Percentiles rank a stretch among this genome's conserved stretches.
These are phyloP conservation scores for Tagetes erecta DNA, from an alignment of 129 eudicot species.

Conservation along the genomic window DNA sequence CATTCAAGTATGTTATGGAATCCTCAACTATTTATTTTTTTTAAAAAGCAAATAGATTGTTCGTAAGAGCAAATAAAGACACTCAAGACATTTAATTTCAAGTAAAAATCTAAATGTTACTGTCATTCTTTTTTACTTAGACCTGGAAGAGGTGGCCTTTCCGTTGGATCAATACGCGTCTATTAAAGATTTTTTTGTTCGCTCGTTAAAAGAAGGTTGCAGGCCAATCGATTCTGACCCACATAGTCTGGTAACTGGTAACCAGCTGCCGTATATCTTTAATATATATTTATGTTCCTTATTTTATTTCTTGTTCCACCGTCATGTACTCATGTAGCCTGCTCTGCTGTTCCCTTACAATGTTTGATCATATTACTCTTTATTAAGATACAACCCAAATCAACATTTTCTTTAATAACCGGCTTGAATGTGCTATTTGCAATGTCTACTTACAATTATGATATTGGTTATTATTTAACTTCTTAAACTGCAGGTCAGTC, in stretches of 20 bases:
- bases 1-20: conserved; percentile 75
- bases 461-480: neutral
- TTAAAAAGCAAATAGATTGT: neutral
- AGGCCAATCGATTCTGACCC: conserved; percentile 90
- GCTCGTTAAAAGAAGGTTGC: conserved; percentile 77
- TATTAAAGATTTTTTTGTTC: conserved; percentile 68
- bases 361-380: neutral
- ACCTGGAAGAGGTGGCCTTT: conserved; percentile 78
- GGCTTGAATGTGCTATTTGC: neutral
- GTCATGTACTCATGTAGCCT: neutral
- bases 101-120: neutral
- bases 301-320: conserved; percentile 6
- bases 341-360: neutral
- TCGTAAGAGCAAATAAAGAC: neutral
- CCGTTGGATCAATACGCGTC: conserved; percentile 89
- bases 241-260: conserved; percentile 97
- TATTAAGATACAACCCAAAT: neutral
- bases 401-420: neutral
- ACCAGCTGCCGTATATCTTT: conserved; percentile 46
- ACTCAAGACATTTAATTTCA: neutral
- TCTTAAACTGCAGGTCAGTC: conserved; percentile 60
- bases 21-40: neutral
- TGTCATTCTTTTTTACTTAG: conserved; percentile 36
- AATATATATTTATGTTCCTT: neutral
- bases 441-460: neutral